Evolutionary conservation across 2,329 filamentous ascomycete species (phyloP), one percentile per base, ranked within the genome.

Genomic region (Trichophyton benhamiae): DNA sequence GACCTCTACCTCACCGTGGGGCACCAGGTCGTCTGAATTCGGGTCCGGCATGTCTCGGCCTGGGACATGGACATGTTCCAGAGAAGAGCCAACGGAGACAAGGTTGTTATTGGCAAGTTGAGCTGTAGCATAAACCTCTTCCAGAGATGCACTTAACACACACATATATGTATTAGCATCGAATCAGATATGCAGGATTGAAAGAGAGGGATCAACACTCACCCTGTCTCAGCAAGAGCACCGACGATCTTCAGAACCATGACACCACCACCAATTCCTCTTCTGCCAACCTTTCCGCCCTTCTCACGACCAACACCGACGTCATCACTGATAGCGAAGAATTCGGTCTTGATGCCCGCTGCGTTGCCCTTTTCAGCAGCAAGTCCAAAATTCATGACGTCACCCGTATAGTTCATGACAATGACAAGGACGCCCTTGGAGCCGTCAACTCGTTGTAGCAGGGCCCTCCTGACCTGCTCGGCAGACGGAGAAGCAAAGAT

Each of bases 401-500:
- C 88, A 42, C 88, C 88, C 0, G 90, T 95, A 74, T 95, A 95
- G 74, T 96, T 96, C 89, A 95, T 96, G 33, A 95, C 88, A 4
- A 91, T 86, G n/a, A 96, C 87, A 46, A 96, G 74, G 1, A 96
- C 87, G 25, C 91, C 92, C 64, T 83, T 82, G 52, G 82, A 79
- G 2, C 82, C 81, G 63, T 88, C 84, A 2, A 95, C 87, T 20
- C 88, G 81, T 48, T 84, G 82, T 69, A 86, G 82, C 60, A 95
- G 87, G 63, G 86, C 89, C 66, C 83, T 80, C 61, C 89, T 83
- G 60, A 96, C 85, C 76, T 96, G 91, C 75, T 94, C 86, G 0
- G 89, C 87, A 4, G 83, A 86, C 0, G 89, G 89, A 17, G 85
- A 88, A 5, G 89, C 89, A 70, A 95, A 95, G 68, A 95, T 91